phyloP scores from a whole-genome alignment of 148 eudicot genomes.

The Silene conica region DNA sequence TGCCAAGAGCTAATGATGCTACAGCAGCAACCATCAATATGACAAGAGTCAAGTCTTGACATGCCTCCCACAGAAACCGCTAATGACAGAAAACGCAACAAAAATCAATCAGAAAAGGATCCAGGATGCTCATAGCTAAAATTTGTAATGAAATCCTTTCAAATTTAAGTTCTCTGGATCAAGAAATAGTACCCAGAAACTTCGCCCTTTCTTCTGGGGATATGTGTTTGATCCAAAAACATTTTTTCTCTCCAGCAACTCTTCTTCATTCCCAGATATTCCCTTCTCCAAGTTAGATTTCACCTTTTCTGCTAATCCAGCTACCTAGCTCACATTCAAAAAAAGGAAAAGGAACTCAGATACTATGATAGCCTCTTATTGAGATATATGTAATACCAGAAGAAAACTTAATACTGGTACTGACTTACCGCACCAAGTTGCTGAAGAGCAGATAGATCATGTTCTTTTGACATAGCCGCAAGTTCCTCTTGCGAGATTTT shows the following conservation, averaged over 20 bases:
- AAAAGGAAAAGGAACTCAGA: not conserved
- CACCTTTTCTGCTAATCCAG: conserved; percentile 52
- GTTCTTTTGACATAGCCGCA: conserved; percentile 64
- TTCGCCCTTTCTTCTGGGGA: conserved; percentile 78
- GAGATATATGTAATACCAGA: not conserved
- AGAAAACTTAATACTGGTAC: not conserved
- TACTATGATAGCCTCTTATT: not conserved
- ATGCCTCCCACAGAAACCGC: conserved; percentile 92
- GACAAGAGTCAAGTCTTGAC: conserved; percentile 78
- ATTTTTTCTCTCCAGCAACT: conserved; percentile 48
- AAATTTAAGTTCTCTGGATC: not conserved
- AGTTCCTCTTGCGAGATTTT: conserved; percentile 54
- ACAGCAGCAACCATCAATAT: conserved; percentile 95
- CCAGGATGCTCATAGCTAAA: not conserved
- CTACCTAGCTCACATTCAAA: conserved; percentile 39
- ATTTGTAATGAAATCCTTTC: not conserved
- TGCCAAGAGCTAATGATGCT: conserved; percentile 85
- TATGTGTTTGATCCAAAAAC: conserved; percentile 89
- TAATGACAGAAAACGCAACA: conserved; percentile 24
- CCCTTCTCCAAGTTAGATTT: conserved; percentile 71
- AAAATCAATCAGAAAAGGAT: not conserved
- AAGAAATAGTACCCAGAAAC: conserved; percentile 56
- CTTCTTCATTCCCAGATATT: conserved; percentile 61
- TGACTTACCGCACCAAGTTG: conserved; percentile 72
- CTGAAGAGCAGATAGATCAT: conserved; percentile 58